Conservation (phyloP, 2,329 filamentous ascomycete species). For the Hypoxylon sp. region DNA sequence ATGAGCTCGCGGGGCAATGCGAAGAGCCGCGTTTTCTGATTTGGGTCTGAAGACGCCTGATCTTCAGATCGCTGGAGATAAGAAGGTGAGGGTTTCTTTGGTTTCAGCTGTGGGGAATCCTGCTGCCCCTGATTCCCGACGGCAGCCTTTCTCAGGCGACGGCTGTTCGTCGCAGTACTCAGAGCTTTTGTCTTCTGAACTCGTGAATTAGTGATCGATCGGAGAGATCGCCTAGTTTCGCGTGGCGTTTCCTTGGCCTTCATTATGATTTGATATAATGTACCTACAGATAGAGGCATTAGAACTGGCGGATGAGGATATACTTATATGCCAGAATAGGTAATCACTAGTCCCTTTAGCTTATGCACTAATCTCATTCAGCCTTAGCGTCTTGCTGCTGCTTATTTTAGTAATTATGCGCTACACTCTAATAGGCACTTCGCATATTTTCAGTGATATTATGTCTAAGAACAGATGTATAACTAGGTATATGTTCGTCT, state of each 20-base stretch:
- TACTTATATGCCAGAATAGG: slow-evolving; percentile 9
- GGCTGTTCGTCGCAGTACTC: not conserved
- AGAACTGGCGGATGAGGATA: not conserved
- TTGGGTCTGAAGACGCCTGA: slow-evolving; percentile 10
- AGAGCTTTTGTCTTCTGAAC: not conserved
- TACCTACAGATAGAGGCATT: not conserved
- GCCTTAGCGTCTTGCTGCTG: not conserved
- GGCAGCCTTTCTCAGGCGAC: not conserved
- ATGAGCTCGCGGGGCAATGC: slow-evolving; percentile 9
- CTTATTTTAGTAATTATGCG: not conserved
- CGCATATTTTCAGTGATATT: not conserved
- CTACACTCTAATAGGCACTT: not conserved
- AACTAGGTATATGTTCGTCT: not conserved
- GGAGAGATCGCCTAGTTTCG: not conserved
- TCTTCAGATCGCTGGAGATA: slow-evolving; percentile 2
- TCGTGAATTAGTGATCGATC: slow-evolving; percentile 1
- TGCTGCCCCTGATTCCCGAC: not conserved
- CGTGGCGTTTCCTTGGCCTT: not conserved
- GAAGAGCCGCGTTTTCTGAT: slow-evolving; percentile 3
- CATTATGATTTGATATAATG: slow-evolving; percentile 1
- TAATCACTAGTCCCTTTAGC: not conserved
- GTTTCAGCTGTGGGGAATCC: not conserved
- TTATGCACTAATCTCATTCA: not conserved
- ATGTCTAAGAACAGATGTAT: not conserved
- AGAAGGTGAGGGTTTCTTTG: not conserved